Base-by-base conservation (phyloP, 768 basidiomycete genomes). In the Mrakia frigida region DNA sequence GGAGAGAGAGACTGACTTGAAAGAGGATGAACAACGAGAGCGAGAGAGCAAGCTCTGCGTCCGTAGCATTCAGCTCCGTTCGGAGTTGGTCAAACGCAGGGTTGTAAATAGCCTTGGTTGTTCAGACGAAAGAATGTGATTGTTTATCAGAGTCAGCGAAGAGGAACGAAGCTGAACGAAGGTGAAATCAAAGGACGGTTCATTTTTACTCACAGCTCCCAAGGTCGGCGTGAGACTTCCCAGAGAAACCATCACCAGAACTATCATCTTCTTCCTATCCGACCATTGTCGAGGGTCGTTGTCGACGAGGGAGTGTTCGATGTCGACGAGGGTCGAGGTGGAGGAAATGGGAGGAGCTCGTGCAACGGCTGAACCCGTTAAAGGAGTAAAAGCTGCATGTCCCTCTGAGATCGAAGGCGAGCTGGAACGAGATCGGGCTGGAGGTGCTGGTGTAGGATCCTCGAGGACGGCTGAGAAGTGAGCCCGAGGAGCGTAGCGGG, bases 241-340 rank as follows among this genome's bases (percentile, higher is more conserved):
- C 46, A 76, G 71, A 28, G 80, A 75, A n/a, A 81, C 75, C 77
- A 81, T 80, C 14, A 63, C 39, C n/a, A 80, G 77, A 13, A 81
- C 72, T 11, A 67, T 13, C n/a, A 33, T 53, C 73, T 84, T 84
- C 78, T 83, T 84, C 43, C 74, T 65, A 52, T 79, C 65, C 37
- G 78, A 79, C 83, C 83, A 84, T 69, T 82, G 80, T 39, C 83
- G 74, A n/a, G 83, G 83, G 79, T 84, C 83, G 78, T 84, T 81
- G n/a, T 83, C 82, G 14, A 83, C 83, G 37, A 82, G 80, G n/a
- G 81, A 80, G 80, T 84, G 83, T 56, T 84, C 83, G 65, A 84
- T 84, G 78, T 84, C 83, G 21, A 56, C 56, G 56, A 56, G 56
- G 9, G 56, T 56, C 10, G 56, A 56, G n/a, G 25, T 25, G 2